Percentiles rank a stretch among this genome's conserved stretches.
phyloP scores from a whole-genome alignment of 202 grass and related monocot genomes.

The Setaria viridis region DNA sequence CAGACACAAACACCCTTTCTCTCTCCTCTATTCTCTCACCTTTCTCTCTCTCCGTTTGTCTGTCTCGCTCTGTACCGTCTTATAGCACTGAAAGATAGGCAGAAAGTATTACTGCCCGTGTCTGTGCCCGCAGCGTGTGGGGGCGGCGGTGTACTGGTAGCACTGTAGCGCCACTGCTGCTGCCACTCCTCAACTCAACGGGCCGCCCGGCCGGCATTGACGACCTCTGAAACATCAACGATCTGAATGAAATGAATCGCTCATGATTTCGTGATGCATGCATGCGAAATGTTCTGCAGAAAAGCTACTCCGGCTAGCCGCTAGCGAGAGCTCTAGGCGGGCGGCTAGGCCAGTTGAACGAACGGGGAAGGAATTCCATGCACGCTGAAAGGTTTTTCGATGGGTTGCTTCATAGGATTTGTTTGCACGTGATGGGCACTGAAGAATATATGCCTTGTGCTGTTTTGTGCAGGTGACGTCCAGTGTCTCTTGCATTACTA shows the following conservation, averaged over 20 bases:
- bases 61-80: constrained; percentile 46
- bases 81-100: constrained; percentile 53
- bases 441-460: constrained; percentile 38
- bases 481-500: neutral
- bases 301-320: neutral
- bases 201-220: neutral
- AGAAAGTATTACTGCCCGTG: constrained; percentile 49
- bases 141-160: neutral
- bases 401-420: neutral
- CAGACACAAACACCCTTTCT: neutral
- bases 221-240: neutral
- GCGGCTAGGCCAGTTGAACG: neutral
- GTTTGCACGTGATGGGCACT: constrained; percentile 40
- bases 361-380: neutral
- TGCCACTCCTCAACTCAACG: neutral
- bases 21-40: neutral
- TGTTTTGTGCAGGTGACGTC: neutral
- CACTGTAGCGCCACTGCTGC: constrained; percentile 9
- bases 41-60: constrained; percentile 34
- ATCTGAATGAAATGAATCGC: neutral
- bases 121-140: constrained; percentile 18
- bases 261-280: constrained; percentile 16
- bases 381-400: neutral
- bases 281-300: neutral
- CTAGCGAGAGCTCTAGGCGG: no score